phyloP scores from a whole-genome alignment of 1,284 basidiomycete genomes.

The Rhodotorula sp. region DNA sequence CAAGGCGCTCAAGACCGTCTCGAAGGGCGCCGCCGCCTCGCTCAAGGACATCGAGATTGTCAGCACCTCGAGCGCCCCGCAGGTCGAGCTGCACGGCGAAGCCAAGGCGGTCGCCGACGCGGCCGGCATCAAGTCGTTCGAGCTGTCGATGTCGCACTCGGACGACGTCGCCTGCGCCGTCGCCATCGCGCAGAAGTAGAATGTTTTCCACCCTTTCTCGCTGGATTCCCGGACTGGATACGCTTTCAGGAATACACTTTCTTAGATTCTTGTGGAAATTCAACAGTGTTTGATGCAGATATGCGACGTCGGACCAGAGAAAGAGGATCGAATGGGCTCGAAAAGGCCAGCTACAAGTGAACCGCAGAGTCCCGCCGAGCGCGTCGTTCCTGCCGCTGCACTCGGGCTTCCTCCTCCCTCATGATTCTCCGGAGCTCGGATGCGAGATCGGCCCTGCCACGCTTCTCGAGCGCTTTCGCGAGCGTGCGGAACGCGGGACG shows the following conservation, averaged over 20 bases:
- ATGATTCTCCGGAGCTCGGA: neutral
- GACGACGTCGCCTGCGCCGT: constrained; percentile 43
- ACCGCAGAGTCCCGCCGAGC: neutral
- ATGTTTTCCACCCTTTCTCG: neutral
- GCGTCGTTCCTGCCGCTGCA: neutral
- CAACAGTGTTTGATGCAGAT: too few species aligned
- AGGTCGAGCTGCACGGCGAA: constrained; percentile 69
- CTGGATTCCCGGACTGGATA: neutral
- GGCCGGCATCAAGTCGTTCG: constrained; percentile 72
- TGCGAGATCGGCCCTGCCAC: neutral
- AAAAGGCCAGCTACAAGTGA: too few species aligned
- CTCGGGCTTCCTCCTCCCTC: constrained; percentile 1
- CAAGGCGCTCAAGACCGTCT: constrained; percentile 90
- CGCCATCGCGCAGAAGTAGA: constrained; percentile 13
- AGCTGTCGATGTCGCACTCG: constrained; percentile 82
- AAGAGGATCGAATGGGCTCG: too few species aligned
- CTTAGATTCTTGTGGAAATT: too few species aligned
- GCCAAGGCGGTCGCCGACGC: constrained; percentile 69
- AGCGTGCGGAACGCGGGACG: constrained; percentile 7
- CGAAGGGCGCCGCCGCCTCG: constrained; percentile 85
- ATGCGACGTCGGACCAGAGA: too few species aligned
- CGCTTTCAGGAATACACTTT: too few species aligned
- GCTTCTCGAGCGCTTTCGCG: constrained; percentile 8
- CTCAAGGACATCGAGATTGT: constrained; percentile 98
- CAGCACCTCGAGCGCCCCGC: constrained; percentile 56